Evolutionary conservation across 177 flowering plant species (phyloP).

Genomic region (Telopea speciosissima): DNA sequence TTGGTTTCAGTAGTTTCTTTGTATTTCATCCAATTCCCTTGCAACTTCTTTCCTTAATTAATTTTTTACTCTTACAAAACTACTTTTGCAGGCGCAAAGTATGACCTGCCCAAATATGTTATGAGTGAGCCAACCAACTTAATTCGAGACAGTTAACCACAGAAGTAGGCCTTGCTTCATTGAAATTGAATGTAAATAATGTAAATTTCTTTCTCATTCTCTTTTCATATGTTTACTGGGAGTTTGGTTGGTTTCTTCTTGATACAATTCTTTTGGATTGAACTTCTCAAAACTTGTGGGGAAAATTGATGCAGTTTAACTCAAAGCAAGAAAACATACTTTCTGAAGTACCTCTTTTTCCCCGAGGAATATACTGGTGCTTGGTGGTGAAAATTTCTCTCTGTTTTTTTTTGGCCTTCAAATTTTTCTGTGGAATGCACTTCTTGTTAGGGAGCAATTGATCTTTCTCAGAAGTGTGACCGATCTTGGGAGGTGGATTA

Average conservation of each 20-base stretch:
- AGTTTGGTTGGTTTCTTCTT: slow-evolving; percentile 1
- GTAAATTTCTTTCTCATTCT: slow-evolving; percentile 29
- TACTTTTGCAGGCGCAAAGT: slow-evolving; percentile 71
- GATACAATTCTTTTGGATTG: not conserved
- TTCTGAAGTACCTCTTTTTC: too few species aligned
- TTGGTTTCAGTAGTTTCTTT: too few species aligned
- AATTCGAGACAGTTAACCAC: slow-evolving; percentile 40
- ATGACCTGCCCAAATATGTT: slow-evolving; percentile 81
- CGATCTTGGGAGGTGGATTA: too few species aligned
- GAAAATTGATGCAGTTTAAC: slow-evolving; percentile 5
- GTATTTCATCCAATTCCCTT: not conserved
- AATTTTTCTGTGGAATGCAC: not conserved
- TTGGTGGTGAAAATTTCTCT: slow-evolving; percentile 1
- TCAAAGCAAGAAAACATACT: not conserved
- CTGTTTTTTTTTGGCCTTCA: not conserved
- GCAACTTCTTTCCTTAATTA: not conserved
- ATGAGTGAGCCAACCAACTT: slow-evolving; percentile 90
- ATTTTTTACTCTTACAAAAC: not conserved
- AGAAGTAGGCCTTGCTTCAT: not conserved
- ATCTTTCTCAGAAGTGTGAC: too few species aligned
- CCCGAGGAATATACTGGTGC: too few species aligned
- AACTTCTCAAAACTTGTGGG: slow-evolving; percentile 2
- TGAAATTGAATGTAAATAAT: slow-evolving; percentile 42
- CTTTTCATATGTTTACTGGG: slow-evolving; percentile 9
- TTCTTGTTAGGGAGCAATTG: too few species aligned